Evolutionary conservation across 441 rosid genomes (phyloP).

Genomic region (Jatropha podagrica): DNA sequence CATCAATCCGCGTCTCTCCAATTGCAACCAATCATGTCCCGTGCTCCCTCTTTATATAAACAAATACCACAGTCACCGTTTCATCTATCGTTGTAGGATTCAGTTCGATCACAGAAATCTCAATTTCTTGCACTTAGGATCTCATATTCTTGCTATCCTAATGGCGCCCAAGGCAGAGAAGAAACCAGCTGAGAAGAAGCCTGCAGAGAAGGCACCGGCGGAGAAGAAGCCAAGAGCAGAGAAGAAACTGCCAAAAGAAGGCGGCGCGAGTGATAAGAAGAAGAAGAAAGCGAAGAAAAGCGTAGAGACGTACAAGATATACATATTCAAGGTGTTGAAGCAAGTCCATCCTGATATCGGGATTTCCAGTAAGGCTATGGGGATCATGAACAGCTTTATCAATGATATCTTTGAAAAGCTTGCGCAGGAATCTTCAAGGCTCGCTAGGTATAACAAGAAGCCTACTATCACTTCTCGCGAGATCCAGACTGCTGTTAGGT

Average conservation of each 20-base stretch:
- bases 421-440: conserved; percentile 26
- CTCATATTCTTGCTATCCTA: not conserved
- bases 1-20: conserved; percentile 19
- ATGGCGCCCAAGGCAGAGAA: conserved; percentile 38
- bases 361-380: conserved; percentile 34
- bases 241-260: conserved; percentile 34
- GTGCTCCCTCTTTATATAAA: conserved; percentile 4
- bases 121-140: not conserved
- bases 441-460: conserved; percentile 31
- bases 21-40: conserved; percentile 20
- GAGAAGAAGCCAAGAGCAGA: conserved; percentile 35
- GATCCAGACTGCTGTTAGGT: conserved; percentile 33
- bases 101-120: not conserved
- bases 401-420: conserved; percentile 35
- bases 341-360: conserved; percentile 35
- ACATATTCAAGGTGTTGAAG: conserved; percentile 32
- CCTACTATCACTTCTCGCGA: conserved; percentile 32
- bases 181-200: conserved; percentile 35
- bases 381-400: conserved; percentile 34
- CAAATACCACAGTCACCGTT: not conserved
- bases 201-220: conserved; percentile 28
- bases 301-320: conserved; percentile 30
- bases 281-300: conserved; percentile 33
- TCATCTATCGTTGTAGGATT: too few relatives aligned
- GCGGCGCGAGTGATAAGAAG: conserved; percentile 29